These are phyloP conservation scores for Eleusine indica DNA, from an alignment of 176 grass and related monocot species.

Conservation along the genomic window DNA sequence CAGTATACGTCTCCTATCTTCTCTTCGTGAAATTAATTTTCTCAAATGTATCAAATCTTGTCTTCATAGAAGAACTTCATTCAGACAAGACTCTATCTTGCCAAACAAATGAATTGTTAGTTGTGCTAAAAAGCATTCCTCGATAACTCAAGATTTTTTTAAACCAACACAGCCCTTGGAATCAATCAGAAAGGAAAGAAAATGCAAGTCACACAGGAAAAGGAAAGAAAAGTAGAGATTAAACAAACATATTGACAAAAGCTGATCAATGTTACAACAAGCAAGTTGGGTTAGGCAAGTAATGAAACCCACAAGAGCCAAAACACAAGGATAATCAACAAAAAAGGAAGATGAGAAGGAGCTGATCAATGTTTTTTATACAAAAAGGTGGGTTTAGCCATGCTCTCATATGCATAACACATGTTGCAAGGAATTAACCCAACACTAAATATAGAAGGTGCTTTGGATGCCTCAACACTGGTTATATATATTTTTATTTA, in stretches of 20 bases:
- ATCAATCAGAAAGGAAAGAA: conserved; percentile 51
- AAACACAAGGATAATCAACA: too few species aligned
- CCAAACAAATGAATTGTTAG: conserved; percentile 75
- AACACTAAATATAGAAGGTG: conserved; percentile 7
- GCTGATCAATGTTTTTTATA: too few species aligned
- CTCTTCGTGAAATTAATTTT: conserved; percentile 74
- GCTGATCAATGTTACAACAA: conserved; percentile 1
- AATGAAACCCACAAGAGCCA: too few species aligned
- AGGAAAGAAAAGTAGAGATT: conserved; percentile 18
- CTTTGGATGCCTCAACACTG: neutral
- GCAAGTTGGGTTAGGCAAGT: too few species aligned
- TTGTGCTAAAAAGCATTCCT: conserved; percentile 57
- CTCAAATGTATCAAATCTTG: conserved; percentile 66
- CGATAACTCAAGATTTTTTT: conserved; percentile 64
- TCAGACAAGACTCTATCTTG: conserved; percentile 70
- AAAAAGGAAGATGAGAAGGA: too few species aligned
- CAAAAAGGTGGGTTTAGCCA: neutral
- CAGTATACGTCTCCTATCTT: conserved; percentile 57
- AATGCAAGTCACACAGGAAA: conserved; percentile 47
- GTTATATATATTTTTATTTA: neutral
- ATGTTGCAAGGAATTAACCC: neutral
- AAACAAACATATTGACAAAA: neutral
- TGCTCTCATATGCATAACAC: neutral
- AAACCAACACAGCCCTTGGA: conserved; percentile 66
- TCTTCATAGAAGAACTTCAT: conserved; percentile 83